Evolutionary conservation across 257 asterid species (phyloP).

Genomic region (Solanum dulcamara): DNA sequence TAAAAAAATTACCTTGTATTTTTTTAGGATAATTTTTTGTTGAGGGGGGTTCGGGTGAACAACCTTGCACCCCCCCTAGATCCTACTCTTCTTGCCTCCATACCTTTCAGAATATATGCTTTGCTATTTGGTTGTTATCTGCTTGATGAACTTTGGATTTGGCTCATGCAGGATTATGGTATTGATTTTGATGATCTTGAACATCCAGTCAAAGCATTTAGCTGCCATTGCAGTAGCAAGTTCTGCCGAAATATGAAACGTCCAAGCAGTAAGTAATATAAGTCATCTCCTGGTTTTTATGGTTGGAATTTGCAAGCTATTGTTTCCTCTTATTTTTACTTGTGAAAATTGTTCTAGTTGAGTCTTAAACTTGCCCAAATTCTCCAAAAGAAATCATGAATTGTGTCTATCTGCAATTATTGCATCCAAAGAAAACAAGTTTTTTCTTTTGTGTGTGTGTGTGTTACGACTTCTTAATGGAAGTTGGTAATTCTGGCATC

Average conservation of each 20-base stretch:
- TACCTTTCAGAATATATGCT: neutral
- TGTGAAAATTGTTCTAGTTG: neutral
- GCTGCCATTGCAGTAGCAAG: conserved; percentile 74
- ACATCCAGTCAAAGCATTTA: conserved; percentile 69
- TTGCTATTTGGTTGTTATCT: conserved; percentile 1
- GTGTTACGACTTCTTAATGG: neutral
- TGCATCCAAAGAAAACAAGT: neutral
- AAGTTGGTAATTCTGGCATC: neutral
- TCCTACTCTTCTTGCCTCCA: neutral
- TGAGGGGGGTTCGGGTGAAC: no score
- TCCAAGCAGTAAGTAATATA: conserved; percentile 42
- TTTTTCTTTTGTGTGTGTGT: neutral
- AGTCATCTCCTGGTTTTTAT: neutral
- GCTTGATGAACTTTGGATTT: neutral
- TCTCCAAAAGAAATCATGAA: neutral
- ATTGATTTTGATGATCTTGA: conserved; percentile 86
- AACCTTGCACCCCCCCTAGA: no score
- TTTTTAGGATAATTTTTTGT: no score
- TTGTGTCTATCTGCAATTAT: neutral
- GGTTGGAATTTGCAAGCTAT: neutral
- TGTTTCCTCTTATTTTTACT: neutral
- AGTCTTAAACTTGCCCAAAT: neutral
- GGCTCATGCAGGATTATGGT: conserved; percentile 71
- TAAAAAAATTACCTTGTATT: no score
- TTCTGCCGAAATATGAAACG: conserved; percentile 80